These are phyloP conservation scores for Tylopilus rubrobrunneus DNA, from an alignment of 768 basidiomycete genomes.

Conservation along the genomic window DNA sequence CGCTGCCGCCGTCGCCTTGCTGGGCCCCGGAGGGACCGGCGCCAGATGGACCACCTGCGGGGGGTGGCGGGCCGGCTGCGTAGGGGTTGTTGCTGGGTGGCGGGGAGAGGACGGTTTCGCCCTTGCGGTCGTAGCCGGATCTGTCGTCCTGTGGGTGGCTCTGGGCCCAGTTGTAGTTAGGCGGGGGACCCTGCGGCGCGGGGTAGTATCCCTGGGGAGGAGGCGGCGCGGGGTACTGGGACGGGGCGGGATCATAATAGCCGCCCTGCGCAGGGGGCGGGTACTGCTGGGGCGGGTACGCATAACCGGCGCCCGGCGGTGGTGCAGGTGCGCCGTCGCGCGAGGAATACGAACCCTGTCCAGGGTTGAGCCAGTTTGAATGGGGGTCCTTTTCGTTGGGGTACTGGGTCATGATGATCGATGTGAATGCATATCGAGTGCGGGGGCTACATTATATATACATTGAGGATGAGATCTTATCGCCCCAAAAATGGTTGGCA, in stretches of 20 bases:
- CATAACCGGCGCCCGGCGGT: background rate
- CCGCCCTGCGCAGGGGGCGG: too few species aligned
- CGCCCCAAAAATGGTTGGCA: background rate
- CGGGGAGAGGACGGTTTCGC: background rate
- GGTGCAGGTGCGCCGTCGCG: constrained; percentile 1
- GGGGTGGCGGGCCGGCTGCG: background rate
- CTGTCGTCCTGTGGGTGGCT: background rate
- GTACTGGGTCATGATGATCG: constrained; percentile 17
- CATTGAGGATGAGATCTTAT: background rate
- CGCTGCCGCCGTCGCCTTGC: background rate
- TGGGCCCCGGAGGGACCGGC: background rate
- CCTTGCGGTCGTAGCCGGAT: background rate
- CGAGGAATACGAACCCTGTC: background rate
- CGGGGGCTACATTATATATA: background rate
- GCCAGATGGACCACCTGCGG: background rate
- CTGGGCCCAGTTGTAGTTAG: constrained; percentile 9
- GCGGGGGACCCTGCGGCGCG: constrained; percentile 5
- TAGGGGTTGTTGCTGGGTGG: background rate
- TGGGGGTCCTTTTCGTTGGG: constrained; percentile 26
- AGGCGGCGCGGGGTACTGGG: too few species aligned
- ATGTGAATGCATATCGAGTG: background rate
- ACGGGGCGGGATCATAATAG: too few species aligned
- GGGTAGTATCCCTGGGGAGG: too few species aligned
- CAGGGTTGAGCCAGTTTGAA: constrained; percentile 8
- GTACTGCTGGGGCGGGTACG: background rate